phyloP scores from a whole-genome alignment of 1,284 basidiomycete genomes.

The Ceratorhiza oryzae-sativae region DNA sequence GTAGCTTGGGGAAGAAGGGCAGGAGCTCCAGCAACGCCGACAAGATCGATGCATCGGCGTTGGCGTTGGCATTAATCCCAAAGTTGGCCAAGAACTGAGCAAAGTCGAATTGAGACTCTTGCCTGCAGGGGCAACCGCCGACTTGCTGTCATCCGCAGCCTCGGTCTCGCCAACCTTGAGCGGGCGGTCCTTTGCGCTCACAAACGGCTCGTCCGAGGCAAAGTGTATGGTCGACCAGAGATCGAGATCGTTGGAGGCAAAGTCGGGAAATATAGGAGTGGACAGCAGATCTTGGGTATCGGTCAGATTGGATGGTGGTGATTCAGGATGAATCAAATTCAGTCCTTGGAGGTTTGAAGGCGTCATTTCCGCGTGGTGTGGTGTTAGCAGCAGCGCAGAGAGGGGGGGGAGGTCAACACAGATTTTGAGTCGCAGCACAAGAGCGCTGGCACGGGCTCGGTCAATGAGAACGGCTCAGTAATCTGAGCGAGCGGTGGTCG shows the following conservation, averaged over 20 bases:
- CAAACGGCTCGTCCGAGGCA: slow-evolving; percentile 71
- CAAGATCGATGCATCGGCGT: neutral
- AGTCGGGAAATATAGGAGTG: slow-evolving; percentile 66
- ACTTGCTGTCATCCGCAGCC: slow-evolving; percentile 25
- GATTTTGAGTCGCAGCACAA: neutral
- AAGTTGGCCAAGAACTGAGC: slow-evolving; percentile 56
- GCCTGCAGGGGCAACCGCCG: slow-evolving; percentile 9
- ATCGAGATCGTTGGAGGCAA: slow-evolving; percentile 74
- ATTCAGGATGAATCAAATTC: slow-evolving; percentile 69
- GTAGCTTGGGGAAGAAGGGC: slow-evolving; percentile 46
- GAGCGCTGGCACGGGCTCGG: slow-evolving; percentile 6
- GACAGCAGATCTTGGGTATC: slow-evolving; percentile 66
- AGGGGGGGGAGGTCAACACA: neutral
- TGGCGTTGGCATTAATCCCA: slow-evolving; percentile 63
- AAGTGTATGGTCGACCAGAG: slow-evolving; percentile 84
- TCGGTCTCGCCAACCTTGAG: slow-evolving; percentile 49
- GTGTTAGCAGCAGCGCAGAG: neutral
- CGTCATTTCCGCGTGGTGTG: slow-evolving; percentile 26
- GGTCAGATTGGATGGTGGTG: slow-evolving; percentile 52
- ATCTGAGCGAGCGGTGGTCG: neutral
- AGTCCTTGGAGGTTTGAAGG: slow-evolving; percentile 65
- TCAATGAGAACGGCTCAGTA: neutral
- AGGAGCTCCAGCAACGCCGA: no score
- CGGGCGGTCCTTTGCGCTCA: slow-evolving; percentile 38
- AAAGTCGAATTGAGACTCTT: slow-evolving; percentile 33